Evolutionary conservation across 257 asterid species (phyloP).

Genomic region (Ophiorrhiza pumila): DNA sequence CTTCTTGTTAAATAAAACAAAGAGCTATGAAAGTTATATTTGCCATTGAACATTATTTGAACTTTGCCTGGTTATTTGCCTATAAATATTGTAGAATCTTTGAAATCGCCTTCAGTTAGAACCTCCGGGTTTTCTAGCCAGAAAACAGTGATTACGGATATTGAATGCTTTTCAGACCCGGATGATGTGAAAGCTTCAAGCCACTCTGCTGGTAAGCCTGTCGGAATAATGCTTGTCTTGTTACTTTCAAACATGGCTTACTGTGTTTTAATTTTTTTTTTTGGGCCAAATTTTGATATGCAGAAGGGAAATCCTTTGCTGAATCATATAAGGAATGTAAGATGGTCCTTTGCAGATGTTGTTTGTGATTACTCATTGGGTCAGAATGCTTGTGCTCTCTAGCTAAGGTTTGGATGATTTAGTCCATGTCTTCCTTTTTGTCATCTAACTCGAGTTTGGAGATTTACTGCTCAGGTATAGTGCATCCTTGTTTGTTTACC

Average conservation of each 20-base stretch:
- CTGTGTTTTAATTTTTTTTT: background rate
- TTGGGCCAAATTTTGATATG: constrained; percentile 20
- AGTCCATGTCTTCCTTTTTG: background rate
- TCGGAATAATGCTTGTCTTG: too few relatives aligned
- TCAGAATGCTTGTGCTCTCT: constrained; percentile 78
- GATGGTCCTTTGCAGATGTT: constrained; percentile 86
- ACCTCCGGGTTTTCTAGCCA: too few relatives aligned
- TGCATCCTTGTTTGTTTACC: background rate
- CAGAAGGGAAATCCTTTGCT: constrained; percentile 98
- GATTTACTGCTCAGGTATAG: background rate
- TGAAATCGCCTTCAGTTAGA: too few relatives aligned
- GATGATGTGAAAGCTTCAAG: too few relatives aligned
- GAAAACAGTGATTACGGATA: too few relatives aligned
- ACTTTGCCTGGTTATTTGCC: too few relatives aligned
- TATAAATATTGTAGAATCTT: too few relatives aligned
- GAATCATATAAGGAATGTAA: constrained; percentile 85
- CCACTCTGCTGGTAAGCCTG: too few relatives aligned
- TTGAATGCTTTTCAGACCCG: too few relatives aligned
- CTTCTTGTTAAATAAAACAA: too few relatives aligned
- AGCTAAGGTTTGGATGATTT: constrained; percentile 65
- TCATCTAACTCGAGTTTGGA: background rate
- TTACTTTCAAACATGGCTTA: background rate
- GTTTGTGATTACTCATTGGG: constrained; percentile 83
- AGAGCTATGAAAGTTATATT: too few relatives aligned
- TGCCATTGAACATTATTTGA: too few relatives aligned